These are phyloP conservation scores for Haemoproteus tartakovskyi DNA, from an alignment of 169 alveolate genomes.

Conservation along the genomic window DNA sequence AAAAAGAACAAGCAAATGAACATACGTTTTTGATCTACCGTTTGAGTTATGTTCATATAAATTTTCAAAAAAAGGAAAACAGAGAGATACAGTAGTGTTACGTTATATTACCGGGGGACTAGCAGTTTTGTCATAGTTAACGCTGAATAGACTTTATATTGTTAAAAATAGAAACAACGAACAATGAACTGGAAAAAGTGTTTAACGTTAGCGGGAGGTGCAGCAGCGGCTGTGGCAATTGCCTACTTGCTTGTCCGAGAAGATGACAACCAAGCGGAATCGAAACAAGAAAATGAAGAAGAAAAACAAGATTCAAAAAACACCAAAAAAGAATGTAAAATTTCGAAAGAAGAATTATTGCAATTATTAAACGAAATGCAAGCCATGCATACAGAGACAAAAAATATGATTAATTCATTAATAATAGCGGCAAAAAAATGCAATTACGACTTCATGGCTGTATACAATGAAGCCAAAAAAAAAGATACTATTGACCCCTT, in stretches of 20 bases:
- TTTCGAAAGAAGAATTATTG: conserved; percentile 69
- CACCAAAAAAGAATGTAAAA: conserved; percentile 9
- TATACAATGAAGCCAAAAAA: conserved; percentile 45
- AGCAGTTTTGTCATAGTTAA: neutral
- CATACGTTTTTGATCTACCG: no score
- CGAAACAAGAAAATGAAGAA: conserved; percentile 40
- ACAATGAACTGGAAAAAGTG: conserved; percentile 64
- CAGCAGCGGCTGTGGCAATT: conserved; percentile 74
- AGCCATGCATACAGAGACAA: conserved; percentile 74
- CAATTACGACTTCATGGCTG: conserved; percentile 61
- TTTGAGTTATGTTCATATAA: no score
- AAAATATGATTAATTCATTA: conserved; percentile 68
- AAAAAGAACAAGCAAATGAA: no score
- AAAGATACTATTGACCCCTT: conserved; percentile 57
- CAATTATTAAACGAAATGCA: conserved; percentile 72
- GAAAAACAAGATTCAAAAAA: neutral
- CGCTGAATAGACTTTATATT: neutral
- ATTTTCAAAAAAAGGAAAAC: no score
- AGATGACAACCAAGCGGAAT: conserved; percentile 61
- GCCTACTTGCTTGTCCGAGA: conserved; percentile 68
- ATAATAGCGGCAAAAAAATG: conserved; percentile 62
- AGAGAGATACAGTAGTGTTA: no score
- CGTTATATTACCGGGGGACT: neutral
- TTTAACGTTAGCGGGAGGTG: conserved; percentile 68
- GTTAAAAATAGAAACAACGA: conserved; percentile 4